Evolutionary conservation across 345 rosid genomes (phyloP), one percentile per base, ranked within the genome.

Genomic region (Euclidium syriacum): DNA sequence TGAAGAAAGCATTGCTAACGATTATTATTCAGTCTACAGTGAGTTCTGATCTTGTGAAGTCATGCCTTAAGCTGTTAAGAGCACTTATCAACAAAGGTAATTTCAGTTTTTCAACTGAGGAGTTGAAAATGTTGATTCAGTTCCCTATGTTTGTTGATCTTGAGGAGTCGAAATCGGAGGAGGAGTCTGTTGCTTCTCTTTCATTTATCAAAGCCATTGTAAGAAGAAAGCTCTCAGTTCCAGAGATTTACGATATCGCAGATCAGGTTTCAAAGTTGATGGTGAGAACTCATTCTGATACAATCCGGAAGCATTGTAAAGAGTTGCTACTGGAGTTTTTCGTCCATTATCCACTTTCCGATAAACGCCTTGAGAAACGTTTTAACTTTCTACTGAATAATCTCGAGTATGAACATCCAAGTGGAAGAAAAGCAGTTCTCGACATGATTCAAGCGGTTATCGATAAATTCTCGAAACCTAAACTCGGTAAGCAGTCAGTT

Each of bases 351-450:
- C 74, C 63, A 40, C 84, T 87, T 59, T 80, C 94, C 3, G 79
- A 70, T 26, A 87, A 73, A 62, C 82, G 87, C 49, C 57, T 81
- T 70, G 81, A 75, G 51, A 76, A 94, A 58, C 90, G 85, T 76
- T 47, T 90, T 57, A 74, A 81, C 74, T 81, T 74, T 65, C 80
- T 85, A 52, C 82, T 84, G 61, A 68, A 73, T 8, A 85, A 83
- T 71, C 79, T 70, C 81, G 89, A 97, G 71, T 94, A 87, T 55
- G 85, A 83, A 68, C 82, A 83, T 84, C 52, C 88, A 65, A 78
- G 81, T 68, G 99, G 99, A 71, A 85, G 97, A 78, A 80, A 81
- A 69, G 88, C 97, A 46, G 97, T 87, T 26, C 90, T 94, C 64
- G 91, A 83, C 74, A 87, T 84, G 95, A 88, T 94, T 20, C 78